Conservation (phyloP, 2,329 filamentous ascomycete genomes). For the Colletotrichum magnum region DNA sequence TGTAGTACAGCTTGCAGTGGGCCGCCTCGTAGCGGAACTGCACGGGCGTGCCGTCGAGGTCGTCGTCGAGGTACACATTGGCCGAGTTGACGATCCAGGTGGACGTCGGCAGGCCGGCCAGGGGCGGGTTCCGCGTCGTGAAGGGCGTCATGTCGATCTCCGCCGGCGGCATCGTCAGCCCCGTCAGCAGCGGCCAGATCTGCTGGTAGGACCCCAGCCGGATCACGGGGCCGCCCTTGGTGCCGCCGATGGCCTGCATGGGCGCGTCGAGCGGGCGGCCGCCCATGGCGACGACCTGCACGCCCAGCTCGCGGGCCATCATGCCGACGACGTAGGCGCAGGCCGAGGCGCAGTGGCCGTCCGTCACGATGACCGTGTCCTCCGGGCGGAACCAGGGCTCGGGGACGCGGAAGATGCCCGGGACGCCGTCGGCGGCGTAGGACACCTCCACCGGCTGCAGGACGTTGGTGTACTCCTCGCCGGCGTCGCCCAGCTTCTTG, state of each 20-base stretch:
- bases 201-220: slow-evolving; percentile 20
- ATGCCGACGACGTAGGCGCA: slow-evolving; percentile 50
- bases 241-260: slow-evolving; percentile 77
- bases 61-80: slow-evolving; percentile 43
- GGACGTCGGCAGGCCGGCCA: slow-evolving; percentile 16
- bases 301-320: slow-evolving; percentile 64
- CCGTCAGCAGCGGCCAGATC: not conserved
- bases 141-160: slow-evolving; percentile 36
- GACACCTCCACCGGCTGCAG: slow-evolving; percentile 25
- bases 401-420: slow-evolving; percentile 15
- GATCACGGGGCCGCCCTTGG: slow-evolving; percentile 67
- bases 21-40: slow-evolving; percentile 75
- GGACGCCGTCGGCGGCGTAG: slow-evolving; percentile 8
- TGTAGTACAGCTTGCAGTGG: slow-evolving; percentile 73
- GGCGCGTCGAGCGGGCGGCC: slow-evolving; percentile 67
- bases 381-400: slow-evolving; percentile 50
- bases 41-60: slow-evolving; percentile 54
- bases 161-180: slow-evolving; percentile 2
- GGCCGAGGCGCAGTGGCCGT: slow-evolving; percentile 44
- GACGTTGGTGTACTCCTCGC: slow-evolving; percentile 54
- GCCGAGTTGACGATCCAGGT: slow-evolving; percentile 39
- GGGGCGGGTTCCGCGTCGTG: slow-evolving; percentile 6
- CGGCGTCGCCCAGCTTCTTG: slow-evolving; percentile 46
- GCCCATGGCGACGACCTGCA: slow-evolving; percentile 71
- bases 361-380: slow-evolving; percentile 44